Evolutionary conservation across 192 early-diverging fungal species (phyloP).

Genomic region (Obelidium mucronatum): DNA sequence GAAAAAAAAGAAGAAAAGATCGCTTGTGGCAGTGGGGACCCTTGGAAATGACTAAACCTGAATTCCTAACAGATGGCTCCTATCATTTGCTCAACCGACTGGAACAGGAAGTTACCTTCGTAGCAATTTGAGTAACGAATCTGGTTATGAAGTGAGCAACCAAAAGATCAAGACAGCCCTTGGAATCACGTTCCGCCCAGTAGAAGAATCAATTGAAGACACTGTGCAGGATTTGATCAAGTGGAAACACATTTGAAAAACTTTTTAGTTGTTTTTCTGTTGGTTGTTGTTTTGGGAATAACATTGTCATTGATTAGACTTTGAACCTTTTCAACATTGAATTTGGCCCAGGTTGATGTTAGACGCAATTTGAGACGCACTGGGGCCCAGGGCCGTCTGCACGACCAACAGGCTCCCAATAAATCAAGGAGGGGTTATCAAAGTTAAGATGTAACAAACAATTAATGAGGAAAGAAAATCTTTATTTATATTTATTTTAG

Average conservation of each 20-base stretch:
- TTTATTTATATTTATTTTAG: too few species aligned
- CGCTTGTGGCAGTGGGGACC: neutral
- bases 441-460: too few species aligned
- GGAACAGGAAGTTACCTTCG: neutral
- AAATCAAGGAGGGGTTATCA: too few species aligned
- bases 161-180: neutral
- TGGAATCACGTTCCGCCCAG: neutral
- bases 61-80: neutral
- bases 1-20: neutral
- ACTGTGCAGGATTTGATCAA: conserved; percentile 13
- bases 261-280: neutral
- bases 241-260: neutral
- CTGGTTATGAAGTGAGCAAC: neutral
- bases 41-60: neutral
- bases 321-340: too few species aligned
- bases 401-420: too few species aligned
- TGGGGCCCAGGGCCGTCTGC: too few species aligned
- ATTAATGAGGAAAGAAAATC: too few species aligned
- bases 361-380: too few species aligned
- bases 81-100: neutral
- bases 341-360: too few species aligned
- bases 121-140: neutral
- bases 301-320: too few species aligned
- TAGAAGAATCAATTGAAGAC: neutral
- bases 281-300: too few species aligned